Percentiles rank a stretch among this genome's conserved stretches.
These are phyloP conservation scores for Senecio squalidus DNA, from an alignment of 140 eudicot species.

Conservation along the genomic window DNA sequence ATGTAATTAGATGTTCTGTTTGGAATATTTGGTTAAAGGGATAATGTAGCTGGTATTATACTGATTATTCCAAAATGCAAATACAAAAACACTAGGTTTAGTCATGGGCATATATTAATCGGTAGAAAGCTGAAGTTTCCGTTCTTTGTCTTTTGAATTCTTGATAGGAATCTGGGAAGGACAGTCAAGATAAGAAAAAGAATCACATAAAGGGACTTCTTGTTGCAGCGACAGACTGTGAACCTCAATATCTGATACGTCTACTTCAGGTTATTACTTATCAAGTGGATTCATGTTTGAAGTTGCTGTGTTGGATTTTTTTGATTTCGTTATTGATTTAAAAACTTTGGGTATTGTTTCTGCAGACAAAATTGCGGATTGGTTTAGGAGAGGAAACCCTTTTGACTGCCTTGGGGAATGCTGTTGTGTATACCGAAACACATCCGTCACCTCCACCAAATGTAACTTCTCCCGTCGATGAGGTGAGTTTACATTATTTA, in stretches of 20 bases:
- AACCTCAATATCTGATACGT: constrained; percentile 87
- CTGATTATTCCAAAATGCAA: no score
- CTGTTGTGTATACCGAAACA: constrained; percentile 67
- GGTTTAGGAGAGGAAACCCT: constrained; percentile 95
- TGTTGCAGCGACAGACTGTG: constrained; percentile 94
- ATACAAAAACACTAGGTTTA: neutral
- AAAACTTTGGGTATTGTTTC: neutral
- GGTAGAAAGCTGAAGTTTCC: neutral
- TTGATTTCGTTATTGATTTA: constrained; percentile 16
- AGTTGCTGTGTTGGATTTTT: constrained; percentile 1
- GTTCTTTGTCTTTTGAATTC: constrained; percentile 2
- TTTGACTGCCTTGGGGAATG: constrained; percentile 83
- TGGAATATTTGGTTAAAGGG: neutral
- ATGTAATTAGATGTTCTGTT: no score
- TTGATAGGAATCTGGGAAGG: constrained; percentile 76
- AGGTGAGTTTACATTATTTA: constrained; percentile 39
- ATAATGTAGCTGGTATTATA: no score
- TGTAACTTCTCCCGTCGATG: constrained; percentile 64
- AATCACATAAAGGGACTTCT: constrained; percentile 77
- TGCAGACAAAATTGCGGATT: constrained; percentile 82
- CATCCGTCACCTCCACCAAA: constrained; percentile 37
- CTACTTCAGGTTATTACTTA: constrained; percentile 95
- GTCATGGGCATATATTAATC: neutral
- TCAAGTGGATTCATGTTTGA: neutral
- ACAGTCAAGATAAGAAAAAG: constrained; percentile 89